Evolutionary conservation across 1,139 yeast species (phyloP), one percentile per base, ranked within the genome.

Genomic region (Schwanniomyces etchellsii): DNA sequence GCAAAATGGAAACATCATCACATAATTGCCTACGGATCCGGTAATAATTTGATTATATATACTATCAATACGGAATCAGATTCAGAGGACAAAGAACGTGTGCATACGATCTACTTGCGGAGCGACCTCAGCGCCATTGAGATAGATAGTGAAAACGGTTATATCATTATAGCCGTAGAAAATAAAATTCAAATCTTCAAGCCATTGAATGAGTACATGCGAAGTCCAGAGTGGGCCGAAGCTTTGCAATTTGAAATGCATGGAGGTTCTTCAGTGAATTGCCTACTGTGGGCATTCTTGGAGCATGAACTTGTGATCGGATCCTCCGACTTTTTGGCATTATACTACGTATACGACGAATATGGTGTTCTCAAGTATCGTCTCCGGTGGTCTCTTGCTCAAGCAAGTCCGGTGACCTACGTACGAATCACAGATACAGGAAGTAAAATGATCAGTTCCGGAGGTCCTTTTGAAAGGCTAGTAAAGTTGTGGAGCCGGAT

Each of bases 401-500:
- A 77, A 40, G 71, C 88, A 0, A 64, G 64, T 24, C 79, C 85
- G 0, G 75, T 79, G 0, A 66, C 69, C 32, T 49, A 58, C 29
- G 70, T 78, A 4, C 59, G 62, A 23, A 72, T 80, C 27, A 76
- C 93, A 0, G 76, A 73, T 15, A 81, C 81, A 40, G 75, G 86
- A 0, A 73, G 72, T 35, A 62, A 79, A 29, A 74, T 89, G 16
- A 81, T 89, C 3, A 45, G 58, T 10, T 70, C 81, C 30, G 67
- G 74, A 28, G 78, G 80, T 0, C 59, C 58, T 28, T 74, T 70
- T 47, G 95, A 85, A 48, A 63, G 70, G 29, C 59, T 81, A 10
- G 77, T 84, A 20, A 85, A 84, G 48, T 67, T 88, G 4, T 89
- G 96, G 95, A 69, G 79, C 30, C 62, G 96, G 28, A 63, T 79